phyloP scores from a whole-genome alignment of 495 filamentous ascomycete genomes.

The Podospora sp. region DNA sequence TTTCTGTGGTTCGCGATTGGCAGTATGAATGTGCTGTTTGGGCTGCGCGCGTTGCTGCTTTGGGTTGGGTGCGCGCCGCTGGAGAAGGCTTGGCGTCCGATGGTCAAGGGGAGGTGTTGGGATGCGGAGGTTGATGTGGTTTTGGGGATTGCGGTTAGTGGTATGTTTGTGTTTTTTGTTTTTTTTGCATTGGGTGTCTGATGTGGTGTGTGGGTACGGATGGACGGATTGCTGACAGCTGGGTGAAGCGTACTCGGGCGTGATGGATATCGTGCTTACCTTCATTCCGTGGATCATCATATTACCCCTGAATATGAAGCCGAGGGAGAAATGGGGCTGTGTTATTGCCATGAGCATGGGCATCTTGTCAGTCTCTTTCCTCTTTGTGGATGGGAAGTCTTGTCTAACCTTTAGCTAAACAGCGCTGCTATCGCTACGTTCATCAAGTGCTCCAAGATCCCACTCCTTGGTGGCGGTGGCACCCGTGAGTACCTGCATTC shows the following conservation, averaged over 20 bases:
- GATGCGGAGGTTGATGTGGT: too few relatives aligned
- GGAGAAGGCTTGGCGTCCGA: not conserved
- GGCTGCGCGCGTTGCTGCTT: not conserved
- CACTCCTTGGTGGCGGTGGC: not conserved
- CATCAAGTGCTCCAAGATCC: not conserved
- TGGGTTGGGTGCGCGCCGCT: not conserved
- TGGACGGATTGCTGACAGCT: constrained; percentile 26
- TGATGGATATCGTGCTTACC: constrained; percentile 40
- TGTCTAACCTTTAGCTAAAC: not conserved
- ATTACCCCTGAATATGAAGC: constrained; percentile 36
- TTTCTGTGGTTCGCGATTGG: not conserved
- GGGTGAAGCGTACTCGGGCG: constrained; percentile 31
- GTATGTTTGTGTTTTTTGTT: constrained; percentile 20
- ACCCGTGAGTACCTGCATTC: not conserved
- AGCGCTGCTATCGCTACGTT: constrained; percentile 7
- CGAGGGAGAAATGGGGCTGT: constrained; percentile 40
- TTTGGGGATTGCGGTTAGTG: too few relatives aligned
- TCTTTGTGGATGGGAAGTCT: too few relatives aligned
- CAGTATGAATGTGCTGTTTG: not conserved
- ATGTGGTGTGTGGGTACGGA: too few relatives aligned
- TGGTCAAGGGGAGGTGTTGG: constrained; percentile 33
- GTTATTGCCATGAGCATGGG: constrained; percentile 45
- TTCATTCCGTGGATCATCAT: constrained; percentile 41
- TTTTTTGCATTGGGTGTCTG: too few relatives aligned
- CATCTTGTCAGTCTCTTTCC: constrained; percentile 25